Conservation (phyloP, 805 yeast genomes). For the Candida peoriensis region DNA sequence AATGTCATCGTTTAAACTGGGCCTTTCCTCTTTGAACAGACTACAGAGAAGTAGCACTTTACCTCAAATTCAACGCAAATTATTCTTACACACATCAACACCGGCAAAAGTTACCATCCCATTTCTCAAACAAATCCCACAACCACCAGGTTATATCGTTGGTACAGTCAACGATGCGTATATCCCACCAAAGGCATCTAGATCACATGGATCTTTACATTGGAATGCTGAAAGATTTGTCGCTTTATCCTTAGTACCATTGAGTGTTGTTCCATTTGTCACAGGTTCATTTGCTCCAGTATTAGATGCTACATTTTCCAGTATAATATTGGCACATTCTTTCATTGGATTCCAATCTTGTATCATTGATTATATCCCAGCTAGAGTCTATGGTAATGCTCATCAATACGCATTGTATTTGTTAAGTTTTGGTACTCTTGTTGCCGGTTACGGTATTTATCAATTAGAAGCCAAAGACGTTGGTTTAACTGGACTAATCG, state of each 20-base stretch:
- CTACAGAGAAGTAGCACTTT: constrained; percentile 2
- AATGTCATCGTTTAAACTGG: constrained; percentile 9
- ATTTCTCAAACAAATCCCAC: constrained; percentile 58
- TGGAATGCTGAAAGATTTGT: constrained; percentile 86
- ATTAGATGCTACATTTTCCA: constrained; percentile 65
- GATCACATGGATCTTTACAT: constrained; percentile 79
- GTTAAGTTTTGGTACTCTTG: constrained; percentile 65
- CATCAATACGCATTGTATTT: constrained; percentile 64
- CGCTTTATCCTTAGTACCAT: constrained; percentile 69
- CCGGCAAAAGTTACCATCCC: constrained; percentile 35
- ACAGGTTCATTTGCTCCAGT: constrained; percentile 68
- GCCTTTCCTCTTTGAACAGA: constrained; percentile 6
- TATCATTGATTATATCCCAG: constrained; percentile 88
- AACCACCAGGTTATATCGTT: constrained; percentile 84
- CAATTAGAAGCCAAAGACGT: constrained; percentile 72
- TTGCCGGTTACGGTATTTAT: constrained; percentile 77
- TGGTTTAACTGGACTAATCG: constrained; percentile 68
- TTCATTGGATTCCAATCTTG: constrained; percentile 87
- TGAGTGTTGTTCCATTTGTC: constrained; percentile 69
- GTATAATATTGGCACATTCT: constrained; percentile 67
- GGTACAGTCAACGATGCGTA: constrained; percentile 95
- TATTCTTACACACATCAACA: constrained; percentile 23
- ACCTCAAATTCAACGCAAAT: constrained; percentile 2
- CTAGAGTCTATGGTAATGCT: constrained; percentile 76
- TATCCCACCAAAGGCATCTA: constrained; percentile 55